A percentile compares a stretch with the other conserved stretches of the same genome.
Conservation (phyloP, 164 flowering plant genomes). For the Vitis rotundifolia region DNA sequence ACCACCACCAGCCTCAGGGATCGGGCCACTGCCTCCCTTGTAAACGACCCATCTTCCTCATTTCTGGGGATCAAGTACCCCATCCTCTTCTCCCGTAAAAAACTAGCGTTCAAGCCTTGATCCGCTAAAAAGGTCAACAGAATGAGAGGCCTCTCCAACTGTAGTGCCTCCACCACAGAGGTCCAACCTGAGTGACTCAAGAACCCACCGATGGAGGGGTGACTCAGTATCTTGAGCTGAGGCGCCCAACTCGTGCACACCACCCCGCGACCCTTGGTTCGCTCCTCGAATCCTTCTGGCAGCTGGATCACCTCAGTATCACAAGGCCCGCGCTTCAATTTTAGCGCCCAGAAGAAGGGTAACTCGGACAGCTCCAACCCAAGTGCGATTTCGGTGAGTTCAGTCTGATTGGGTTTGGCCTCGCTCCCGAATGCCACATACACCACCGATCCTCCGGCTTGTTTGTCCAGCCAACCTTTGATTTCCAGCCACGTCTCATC, state of each 20-base stretch:
- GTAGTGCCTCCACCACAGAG: slow-evolving; percentile 39
- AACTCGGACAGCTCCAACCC: slow-evolving; percentile 33
- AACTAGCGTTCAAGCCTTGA: slow-evolving; percentile 32
- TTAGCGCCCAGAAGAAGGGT: slow-evolving; percentile 49
- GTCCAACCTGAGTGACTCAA: slow-evolving; percentile 52
- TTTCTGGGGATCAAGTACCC: slow-evolving; percentile 33
- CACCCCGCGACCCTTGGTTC: slow-evolving; percentile 24
- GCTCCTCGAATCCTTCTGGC: slow-evolving; percentile 37
- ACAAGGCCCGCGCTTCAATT: slow-evolving; percentile 1
- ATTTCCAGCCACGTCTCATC: slow-evolving; percentile 13
- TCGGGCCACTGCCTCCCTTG: slow-evolving; percentile 28
- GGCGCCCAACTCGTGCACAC: slow-evolving; percentile 46
- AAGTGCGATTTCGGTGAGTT: slow-evolving; percentile 28
- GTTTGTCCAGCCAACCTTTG: slow-evolving; percentile 21
- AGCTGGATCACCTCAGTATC: slow-evolving; percentile 6
- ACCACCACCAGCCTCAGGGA: slow-evolving; percentile 25
- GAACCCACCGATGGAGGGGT: slow-evolving; percentile 41
- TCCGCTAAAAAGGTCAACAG: slow-evolving; percentile 34
- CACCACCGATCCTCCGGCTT: slow-evolving; percentile 16
- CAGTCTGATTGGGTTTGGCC: slow-evolving; percentile 14
- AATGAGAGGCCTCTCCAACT: slow-evolving; percentile 28
- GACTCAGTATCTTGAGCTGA: slow-evolving; percentile 38
- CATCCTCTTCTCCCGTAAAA: slow-evolving; percentile 19
- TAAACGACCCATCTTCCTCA: slow-evolving; percentile 33
- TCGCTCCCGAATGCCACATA: slow-evolving; percentile 38